Evolutionary conservation across 2,329 filamentous ascomycete genomes (phyloP).

Genomic region (Colletotrichum eleusines): DNA sequence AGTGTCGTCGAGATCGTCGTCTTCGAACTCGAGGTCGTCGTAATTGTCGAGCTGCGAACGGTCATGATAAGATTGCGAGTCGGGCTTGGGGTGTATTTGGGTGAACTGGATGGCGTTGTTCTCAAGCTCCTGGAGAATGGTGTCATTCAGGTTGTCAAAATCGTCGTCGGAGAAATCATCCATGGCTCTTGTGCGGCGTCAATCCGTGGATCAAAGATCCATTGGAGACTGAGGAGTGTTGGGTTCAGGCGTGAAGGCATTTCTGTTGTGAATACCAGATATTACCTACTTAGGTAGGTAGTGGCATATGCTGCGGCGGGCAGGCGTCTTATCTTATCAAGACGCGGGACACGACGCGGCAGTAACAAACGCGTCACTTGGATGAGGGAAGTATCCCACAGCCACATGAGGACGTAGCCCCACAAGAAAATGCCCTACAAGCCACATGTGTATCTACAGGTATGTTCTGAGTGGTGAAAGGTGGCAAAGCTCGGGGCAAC

Average conservation of each 20-base stretch:
- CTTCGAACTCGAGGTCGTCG: conserved; percentile 62
- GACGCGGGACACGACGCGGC: not conserved
- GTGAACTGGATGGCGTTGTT: conserved; percentile 72
- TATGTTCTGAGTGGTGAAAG: not conserved
- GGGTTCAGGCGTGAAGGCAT: not conserved
- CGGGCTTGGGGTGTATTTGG: conserved; percentile 56
- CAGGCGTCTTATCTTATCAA: conserved; percentile 32
- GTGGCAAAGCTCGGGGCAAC: not conserved
- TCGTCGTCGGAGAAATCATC: conserved; percentile 75
- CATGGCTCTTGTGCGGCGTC: conserved; percentile 48
- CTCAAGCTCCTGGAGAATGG: conserved; percentile 72
- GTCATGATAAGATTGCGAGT: conserved; percentile 45
- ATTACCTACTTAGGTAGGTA: no score
- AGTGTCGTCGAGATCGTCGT: conserved; percentile 70
- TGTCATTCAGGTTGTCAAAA: conserved; percentile 70
- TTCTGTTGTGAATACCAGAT: conserved; percentile 29
- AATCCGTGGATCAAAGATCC: not conserved
- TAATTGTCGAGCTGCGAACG: conserved; percentile 47
- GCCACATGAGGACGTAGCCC: not conserved
- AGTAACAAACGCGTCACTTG: conserved; percentile 12
- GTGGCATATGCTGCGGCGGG: conserved; percentile 11
- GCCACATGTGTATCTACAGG: not conserved
- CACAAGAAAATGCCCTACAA: not conserved
- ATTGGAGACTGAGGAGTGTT: not conserved
- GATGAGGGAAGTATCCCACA: not conserved